Conservation (phyloP, 2,329 filamentous ascomycete species). For the Verticillium alfalfae region DNA sequence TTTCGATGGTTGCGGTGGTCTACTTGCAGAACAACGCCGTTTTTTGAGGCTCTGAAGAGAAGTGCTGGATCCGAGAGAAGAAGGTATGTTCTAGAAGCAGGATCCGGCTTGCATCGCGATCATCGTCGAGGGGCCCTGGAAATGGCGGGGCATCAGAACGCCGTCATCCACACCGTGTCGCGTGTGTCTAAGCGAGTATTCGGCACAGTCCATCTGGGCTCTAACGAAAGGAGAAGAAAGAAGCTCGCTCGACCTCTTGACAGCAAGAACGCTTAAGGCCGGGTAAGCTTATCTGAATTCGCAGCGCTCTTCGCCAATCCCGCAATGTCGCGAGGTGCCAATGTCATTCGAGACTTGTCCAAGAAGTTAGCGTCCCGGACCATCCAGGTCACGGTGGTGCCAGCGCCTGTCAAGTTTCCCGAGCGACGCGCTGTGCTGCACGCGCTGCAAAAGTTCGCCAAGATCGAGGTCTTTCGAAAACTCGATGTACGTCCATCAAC, state of each 20-base stretch:
- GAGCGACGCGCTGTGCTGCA: slow-evolving; percentile 51
- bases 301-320: background rate
- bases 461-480: slow-evolving; percentile 48
- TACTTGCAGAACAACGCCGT: background rate
- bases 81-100: background rate
- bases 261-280: background rate
- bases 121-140: background rate
- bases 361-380: slow-evolving; percentile 17
- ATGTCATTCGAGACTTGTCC: slow-evolving; percentile 5
- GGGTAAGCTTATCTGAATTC: background rate
- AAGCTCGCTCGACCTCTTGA: background rate
- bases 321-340: slow-evolving; percentile 4
- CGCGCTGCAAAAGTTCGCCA: slow-evolving; percentile 41
- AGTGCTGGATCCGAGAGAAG: background rate
- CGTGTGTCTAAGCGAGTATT: background rate
- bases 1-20: background rate
- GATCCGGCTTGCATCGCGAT: background rate
- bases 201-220: background rate
- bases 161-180: background rate
- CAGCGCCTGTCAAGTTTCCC: slow-evolving; percentile 42
- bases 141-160: background rate
- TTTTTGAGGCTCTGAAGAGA: background rate
- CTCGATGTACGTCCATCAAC: slow-evolving; percentile 24
- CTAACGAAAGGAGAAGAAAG: background rate
- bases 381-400: slow-evolving; percentile 47